Evolutionary conservation across 257 asterid species (phyloP).

Genomic region (Salvia miltiorrhiza): DNA sequence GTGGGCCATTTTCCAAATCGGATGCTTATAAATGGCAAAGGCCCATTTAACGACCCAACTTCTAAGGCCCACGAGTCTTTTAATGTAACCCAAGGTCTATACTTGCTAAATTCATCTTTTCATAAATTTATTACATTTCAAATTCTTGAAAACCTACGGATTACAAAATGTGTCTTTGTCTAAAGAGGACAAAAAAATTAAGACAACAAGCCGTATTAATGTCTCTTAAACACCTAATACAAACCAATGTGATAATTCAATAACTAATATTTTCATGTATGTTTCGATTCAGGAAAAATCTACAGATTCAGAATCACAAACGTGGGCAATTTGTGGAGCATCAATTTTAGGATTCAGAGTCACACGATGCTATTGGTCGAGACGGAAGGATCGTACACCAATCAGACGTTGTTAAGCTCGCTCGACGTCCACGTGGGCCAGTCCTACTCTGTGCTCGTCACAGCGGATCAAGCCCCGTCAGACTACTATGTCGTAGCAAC

Average conservation of each 20-base stretch:
- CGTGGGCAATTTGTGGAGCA: slow-evolving; percentile 56
- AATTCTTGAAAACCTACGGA: too few species aligned
- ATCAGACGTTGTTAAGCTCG: slow-evolving; percentile 37
- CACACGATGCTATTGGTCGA: slow-evolving; percentile 63
- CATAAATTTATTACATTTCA: not conserved
- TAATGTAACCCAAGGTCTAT: slow-evolving; percentile 39
- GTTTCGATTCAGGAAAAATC: slow-evolving; percentile 38
- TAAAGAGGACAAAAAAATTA: too few species aligned
- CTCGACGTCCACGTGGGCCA: slow-evolving; percentile 77
- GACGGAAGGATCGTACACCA: slow-evolving; percentile 65
- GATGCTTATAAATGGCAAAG: slow-evolving; percentile 76
- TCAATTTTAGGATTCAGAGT: slow-evolving; percentile 57
- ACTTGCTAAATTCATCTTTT: too few species aligned
- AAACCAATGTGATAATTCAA: too few species aligned
- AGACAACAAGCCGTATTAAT: too few species aligned
- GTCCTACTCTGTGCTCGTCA: slow-evolving; percentile 68
- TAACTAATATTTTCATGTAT: not conserved
- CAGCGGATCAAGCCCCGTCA: slow-evolving; percentile 35
- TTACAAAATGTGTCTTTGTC: too few species aligned
- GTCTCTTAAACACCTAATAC: too few species aligned
- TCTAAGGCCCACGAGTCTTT: slow-evolving; percentile 38
- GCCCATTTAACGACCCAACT: slow-evolving; percentile 37
- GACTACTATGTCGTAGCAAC: slow-evolving; percentile 66
- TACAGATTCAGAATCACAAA: slow-evolving; percentile 57
- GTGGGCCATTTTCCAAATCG: slow-evolving; percentile 15